Evolutionary conservation across 345 rosid species (phyloP), one percentile per base, ranked within the genome.

Genomic region (Aegle marmelos): DNA sequence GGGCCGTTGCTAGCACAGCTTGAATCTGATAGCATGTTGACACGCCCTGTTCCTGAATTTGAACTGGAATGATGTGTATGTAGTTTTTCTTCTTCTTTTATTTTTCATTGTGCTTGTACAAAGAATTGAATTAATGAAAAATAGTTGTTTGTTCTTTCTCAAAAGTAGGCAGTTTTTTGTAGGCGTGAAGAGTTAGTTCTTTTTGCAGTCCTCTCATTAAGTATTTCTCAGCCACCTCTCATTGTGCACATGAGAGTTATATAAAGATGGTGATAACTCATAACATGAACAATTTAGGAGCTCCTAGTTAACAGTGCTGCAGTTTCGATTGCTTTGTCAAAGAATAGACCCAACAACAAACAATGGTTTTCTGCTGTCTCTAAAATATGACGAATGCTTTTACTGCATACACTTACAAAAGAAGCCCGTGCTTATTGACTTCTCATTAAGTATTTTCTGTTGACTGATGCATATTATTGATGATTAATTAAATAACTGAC

Each of bases 1-100:
- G 88, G 91, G 31, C 86, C 90, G 7, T 81, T 87, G 85, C 78
- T 87, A 61, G 84, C 84, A 19, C 82, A 82, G 77, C 83, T 82
- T 57, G 84, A 85, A 45, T 72, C 85, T 3, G 90, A 87, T 33
- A 62, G 66, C 54, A 22, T 19, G 37, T 7, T 45, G 71, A 71
- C 69, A 79, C 84, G 72, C 25, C 60, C 79, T 4, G 25, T 9
- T 56, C 81, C 82, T 56, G 88, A 82, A 69, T 76, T 76, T 75
- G 91, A 90, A 86, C 74, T 84, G 79, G 90, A 85, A 78, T 79
- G 81, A 86, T 58, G 48, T 72, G 68, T 76, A 72, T 54, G 71
- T 71, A 69, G 60, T 61, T 8, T 58, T 39, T 70, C 30, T 28
- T 7, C 64, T 39, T 70, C 22, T 28, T 75, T 33, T 33, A 6